Conservation (phyloP, 257 asterid genomes). For the Capsicum chinense region DNA sequence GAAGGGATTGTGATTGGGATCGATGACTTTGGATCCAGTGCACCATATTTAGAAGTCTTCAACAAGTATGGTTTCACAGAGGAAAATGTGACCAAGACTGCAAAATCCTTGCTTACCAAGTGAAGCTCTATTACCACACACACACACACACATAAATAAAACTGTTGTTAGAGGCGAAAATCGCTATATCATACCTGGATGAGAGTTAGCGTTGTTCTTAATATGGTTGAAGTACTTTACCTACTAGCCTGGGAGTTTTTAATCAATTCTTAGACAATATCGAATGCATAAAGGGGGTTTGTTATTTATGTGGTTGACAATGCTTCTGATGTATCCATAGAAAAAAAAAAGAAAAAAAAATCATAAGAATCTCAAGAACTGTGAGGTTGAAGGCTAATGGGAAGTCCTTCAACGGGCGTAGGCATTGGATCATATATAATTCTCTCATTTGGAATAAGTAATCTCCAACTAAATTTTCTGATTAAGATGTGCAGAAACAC, state of each 20-base stretch:
- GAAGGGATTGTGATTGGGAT: constrained; percentile 50
- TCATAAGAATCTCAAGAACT: background rate
- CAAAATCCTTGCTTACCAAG: constrained; percentile 44
- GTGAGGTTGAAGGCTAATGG: constrained; percentile 47
- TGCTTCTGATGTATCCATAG: background rate
- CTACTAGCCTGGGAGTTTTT: background rate
- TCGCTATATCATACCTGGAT: no score
- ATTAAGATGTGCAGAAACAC: constrained; percentile 55
- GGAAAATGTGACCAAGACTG: constrained; percentile 45
- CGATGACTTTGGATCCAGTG: constrained; percentile 58
- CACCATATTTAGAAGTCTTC: constrained; percentile 47
- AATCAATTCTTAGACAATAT: background rate
- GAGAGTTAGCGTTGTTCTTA: no score
- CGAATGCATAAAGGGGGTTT: background rate
- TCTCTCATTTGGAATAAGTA: constrained; percentile 48
- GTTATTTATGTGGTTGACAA: background rate
- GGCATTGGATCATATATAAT: constrained; percentile 62
- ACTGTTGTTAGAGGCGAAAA: no score
- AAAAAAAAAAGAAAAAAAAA: background rate
- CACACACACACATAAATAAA: background rate
- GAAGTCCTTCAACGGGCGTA: constrained; percentile 59
- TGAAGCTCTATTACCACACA: background rate
- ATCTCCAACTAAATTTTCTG: constrained; percentile 49
- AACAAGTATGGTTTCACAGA: constrained; percentile 54
- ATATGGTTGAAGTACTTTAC: no score